A percentile compares a stretch with the other conserved stretches of the same genome.
phyloP scores from a whole-genome alignment of 306 rosid species.

The Amphicarpaea edgeworthii region DNA sequence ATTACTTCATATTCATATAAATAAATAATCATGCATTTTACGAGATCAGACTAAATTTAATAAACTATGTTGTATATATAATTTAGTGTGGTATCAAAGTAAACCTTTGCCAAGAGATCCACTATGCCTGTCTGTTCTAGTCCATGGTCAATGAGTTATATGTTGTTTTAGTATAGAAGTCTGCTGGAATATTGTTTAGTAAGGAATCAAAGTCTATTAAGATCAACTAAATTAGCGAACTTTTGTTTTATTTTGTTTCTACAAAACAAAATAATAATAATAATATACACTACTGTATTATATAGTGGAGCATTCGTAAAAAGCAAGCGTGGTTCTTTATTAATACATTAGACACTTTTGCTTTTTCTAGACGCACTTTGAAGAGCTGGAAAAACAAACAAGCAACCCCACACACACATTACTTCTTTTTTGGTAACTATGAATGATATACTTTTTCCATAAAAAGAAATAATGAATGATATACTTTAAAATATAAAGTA shows the following conservation, averaged over 20 bases:
- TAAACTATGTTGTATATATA: too few species aligned
- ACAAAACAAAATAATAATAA: not conserved
- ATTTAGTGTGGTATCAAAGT: too few species aligned
- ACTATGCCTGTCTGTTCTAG: not conserved
- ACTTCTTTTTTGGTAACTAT: too few species aligned
- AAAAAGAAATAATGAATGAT: too few species aligned
- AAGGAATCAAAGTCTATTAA: not conserved
- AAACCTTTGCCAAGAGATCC: not conserved
- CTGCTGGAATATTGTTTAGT: not conserved
- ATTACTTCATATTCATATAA: too few species aligned
- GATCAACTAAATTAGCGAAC: constrained; percentile 3
- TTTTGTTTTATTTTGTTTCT: not conserved
- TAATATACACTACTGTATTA: not conserved
- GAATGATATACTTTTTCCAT: not conserved
- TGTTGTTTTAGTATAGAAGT: not conserved
- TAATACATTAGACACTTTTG: constrained; percentile 26
- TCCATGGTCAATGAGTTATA: not conserved
- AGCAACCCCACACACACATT: constrained; percentile 23
- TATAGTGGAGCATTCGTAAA: constrained; percentile 25
- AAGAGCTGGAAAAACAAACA: constrained; percentile 17
- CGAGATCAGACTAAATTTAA: too few species aligned
- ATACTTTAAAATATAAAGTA: not conserved
- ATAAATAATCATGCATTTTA: too few species aligned
- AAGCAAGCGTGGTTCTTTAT: constrained; percentile 17
- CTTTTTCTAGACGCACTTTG: constrained; percentile 36